Evolutionary conservation across 106 monocot genomes (phyloP), one percentile per base, ranked within the genome.

Genomic region (Platanthera guangdongensis): DNA sequence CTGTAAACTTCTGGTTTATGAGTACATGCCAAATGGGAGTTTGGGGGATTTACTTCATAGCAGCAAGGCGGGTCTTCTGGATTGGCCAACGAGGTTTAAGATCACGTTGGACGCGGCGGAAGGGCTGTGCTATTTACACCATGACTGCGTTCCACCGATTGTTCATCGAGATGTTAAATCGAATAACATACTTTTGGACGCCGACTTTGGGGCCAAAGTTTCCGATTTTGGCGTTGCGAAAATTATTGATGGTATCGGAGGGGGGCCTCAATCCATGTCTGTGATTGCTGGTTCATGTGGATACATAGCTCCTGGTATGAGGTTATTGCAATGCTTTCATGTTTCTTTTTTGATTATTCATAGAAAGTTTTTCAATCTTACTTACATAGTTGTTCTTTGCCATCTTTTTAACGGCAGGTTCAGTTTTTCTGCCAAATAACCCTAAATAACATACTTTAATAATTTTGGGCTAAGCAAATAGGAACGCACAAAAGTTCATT

Each of bases 291-390:
- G 85, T 15, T 88, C 88, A 15, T 78, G 80, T 65, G 88, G 88
- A 45, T 88, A 88, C 72, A 88, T 88, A 8, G 85, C 88, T n/a
- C 88, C 88, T 62, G 88, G 88, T 87, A 9, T 60, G 85, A 72
- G 7, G 9, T 60, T 60, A 8, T 60, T 19, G 8, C 21, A 10
- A 32, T 30, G 1, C 25, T 32, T 65, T 11, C 32, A 30, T 11
- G 25, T 30, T 65, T 30, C 5, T 32, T 65, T 65, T 11, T 25
- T 65, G 12, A 65, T 65, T 11, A 30, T 30, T 7, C 32, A 9
- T 32, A 32, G 13, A 32, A 60, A 60, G 18, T 21, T 60, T 21
- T 60, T 57, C 18, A 6, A 21, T 60, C 59, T 65, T 32, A 6
- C 30, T 10, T 65, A 32, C 19, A 64, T 64, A 11, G 16, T 32